These are phyloP conservation scores for Stylonectria norvegica DNA, from an alignment of 2,329 filamentous ascomycete species.

Conservation along the genomic window DNA sequence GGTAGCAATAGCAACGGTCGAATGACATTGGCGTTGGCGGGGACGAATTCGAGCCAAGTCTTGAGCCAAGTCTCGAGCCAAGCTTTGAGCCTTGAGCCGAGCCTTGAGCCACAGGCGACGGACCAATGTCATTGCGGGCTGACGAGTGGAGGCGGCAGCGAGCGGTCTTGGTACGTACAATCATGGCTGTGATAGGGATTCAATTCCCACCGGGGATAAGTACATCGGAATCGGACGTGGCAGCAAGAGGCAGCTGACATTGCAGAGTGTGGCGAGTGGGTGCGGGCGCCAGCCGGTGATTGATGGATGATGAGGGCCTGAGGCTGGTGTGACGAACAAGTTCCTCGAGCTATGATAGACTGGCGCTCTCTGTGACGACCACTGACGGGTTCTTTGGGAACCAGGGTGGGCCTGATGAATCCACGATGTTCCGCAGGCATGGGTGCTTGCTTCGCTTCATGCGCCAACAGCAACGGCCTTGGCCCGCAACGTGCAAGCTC, in stretches of 20 bases:
- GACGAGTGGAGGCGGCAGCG: background rate
- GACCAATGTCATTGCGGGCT: constrained; percentile 1
- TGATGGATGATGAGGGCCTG: constrained; percentile 15
- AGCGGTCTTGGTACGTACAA: too few species aligned
- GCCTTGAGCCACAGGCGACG: background rate
- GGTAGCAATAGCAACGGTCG: too few species aligned
- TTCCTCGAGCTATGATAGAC: constrained; percentile 16
- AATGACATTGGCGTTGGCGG: too few species aligned
- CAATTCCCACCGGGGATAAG: too few species aligned
- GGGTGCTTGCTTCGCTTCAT: constrained; percentile 2
- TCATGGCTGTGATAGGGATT: too few species aligned
- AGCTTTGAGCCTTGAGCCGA: too few species aligned
- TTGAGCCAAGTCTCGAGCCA: too few species aligned
- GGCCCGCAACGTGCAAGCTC: constrained; percentile 11
- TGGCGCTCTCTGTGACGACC: constrained; percentile 4
- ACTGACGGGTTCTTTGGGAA: too few species aligned
- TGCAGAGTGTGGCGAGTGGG: constrained; percentile 4
- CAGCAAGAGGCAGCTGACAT: constrained; percentile 14
- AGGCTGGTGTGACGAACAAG: constrained; percentile 20
- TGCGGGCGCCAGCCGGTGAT: constrained; percentile 13
- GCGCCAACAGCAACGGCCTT: constrained; percentile 2
- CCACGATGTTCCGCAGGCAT: constrained; percentile 15
- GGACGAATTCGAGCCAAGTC: too few species aligned
- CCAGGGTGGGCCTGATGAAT: too few species aligned
- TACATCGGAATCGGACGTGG: too few species aligned